Percentiles rank a stretch among this genome's conserved stretches.
These are phyloP conservation scores for Linum tenue DNA, from an alignment of 345 rosid species.

Conservation along the genomic window DNA sequence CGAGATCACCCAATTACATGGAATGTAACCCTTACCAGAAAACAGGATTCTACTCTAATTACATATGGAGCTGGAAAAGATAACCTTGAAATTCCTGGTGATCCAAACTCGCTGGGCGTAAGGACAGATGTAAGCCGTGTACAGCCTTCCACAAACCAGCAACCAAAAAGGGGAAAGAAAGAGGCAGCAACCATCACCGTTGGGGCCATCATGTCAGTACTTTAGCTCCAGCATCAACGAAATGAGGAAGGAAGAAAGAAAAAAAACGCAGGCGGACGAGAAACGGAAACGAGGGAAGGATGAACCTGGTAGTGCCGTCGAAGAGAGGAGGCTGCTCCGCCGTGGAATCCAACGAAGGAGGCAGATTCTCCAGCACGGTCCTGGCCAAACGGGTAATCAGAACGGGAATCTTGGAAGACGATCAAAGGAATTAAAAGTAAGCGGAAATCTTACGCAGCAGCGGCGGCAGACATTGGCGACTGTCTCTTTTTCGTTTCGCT, in stretches of 20 bases:
- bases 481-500: not conserved
- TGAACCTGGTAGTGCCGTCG: slow-evolving; percentile 67
- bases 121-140: slow-evolving; percentile 54
- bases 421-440: not conserved
- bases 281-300: not conserved
- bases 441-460: slow-evolving; percentile 4
- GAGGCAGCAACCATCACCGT: not conserved
- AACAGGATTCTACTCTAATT: not conserved
- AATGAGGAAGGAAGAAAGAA: not conserved
- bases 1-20: not conserved
- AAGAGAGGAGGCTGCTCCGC: slow-evolving; percentile 61
- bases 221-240: not conserved
- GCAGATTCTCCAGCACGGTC: slow-evolving; percentile 38
- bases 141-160: slow-evolving; percentile 36
- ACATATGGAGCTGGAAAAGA: not conserved
- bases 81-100: slow-evolving; percentile 81
- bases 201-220: not conserved
- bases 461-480: not conserved
- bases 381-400: slow-evolving; percentile 16
- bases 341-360: slow-evolving; percentile 37
- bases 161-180: not conserved
- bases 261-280: not conserved
- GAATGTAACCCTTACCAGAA: not conserved
- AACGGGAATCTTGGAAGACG: not conserved
- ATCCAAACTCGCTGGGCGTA: slow-evolving; percentile 91